Evolutionary conservation across 768 basidiomycete genomes (phyloP), one percentile per base, ranked within the genome.

Genomic region (Russula brevipes): DNA sequence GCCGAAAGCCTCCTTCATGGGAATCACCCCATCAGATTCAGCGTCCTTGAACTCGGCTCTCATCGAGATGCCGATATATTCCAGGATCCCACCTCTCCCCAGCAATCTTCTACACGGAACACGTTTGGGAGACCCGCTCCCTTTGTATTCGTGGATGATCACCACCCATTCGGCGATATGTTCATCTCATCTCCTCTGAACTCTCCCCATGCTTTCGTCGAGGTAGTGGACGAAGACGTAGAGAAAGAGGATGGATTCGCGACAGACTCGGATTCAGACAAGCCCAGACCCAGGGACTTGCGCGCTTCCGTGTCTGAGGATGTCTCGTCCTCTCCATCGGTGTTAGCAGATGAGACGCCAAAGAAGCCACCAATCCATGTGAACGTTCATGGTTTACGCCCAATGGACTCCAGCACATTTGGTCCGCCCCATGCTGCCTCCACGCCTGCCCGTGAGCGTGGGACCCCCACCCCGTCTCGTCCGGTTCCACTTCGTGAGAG

Each of bases 331-430:
- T 76, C 76, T 3, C 73, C 69, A n/a, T 81, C 81, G 2, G 67
- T 82, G 54, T 66, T 76, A 19, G 64, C 57, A 31, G 64, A 72
- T 11, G 78, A 84, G 58, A 69, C 74, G 5, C 78, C 82, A 0
- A 66, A 76, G 46, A 89, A 89, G 70, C 81, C 76, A 52, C 81
- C 86, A 16, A 78, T 88, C 42, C 88, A 87, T 72, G 83, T 88
- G 54, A 77, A 76, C 61, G 79, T 68, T 19, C 67, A 67, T 36
- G 67, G 67, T 8, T 46, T 68, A 33, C 67, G 61, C n/a, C 45
- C 45, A 24, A 59, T 63, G 61, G 24, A 50, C 17, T 68, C 67
- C 33, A 56, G 57, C n/a, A 66, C 67, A 17, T 68, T 68, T 53
- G 67, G 67, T 6, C 55, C 57, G 2, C 66, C 60, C 16, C 64